Evolutionary conservation across 1,139 yeast genomes (phyloP).

Genomic region (Hyphopichia buzzinii): DNA sequence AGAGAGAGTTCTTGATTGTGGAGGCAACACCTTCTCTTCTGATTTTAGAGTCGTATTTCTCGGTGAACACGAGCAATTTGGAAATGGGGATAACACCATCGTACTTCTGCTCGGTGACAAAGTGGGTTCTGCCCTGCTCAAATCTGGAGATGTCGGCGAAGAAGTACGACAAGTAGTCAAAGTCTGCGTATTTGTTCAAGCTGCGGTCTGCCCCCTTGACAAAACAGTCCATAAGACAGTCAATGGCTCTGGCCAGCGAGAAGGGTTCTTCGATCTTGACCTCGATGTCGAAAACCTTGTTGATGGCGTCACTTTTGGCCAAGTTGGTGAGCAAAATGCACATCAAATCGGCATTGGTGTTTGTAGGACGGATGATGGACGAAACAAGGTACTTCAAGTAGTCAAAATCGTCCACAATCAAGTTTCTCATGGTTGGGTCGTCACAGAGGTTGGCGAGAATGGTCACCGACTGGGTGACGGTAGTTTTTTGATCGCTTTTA

Average conservation of each 20-base stretch:
- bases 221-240: slow-evolving; percentile 85
- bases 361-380: slow-evolving; percentile 54
- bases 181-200: slow-evolving; percentile 70
- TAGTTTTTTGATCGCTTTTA: slow-evolving; percentile 49
- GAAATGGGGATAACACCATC: slow-evolving; percentile 80
- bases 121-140: slow-evolving; percentile 70
- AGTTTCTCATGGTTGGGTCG: slow-evolving; percentile 57
- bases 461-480: slow-evolving; percentile 69
- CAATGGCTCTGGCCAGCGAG: slow-evolving; percentile 62
- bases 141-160: slow-evolving; percentile 86
- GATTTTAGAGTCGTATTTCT: slow-evolving; percentile 68
- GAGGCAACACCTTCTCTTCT: slow-evolving; percentile 94
- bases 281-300: slow-evolving; percentile 50
- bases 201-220: slow-evolving; percentile 79
- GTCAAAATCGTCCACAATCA: slow-evolving; percentile 62
- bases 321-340: slow-evolving; percentile 82
- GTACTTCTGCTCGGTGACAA: slow-evolving; percentile 66
- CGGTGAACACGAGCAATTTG: slow-evolving; percentile 80
- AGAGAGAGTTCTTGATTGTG: slow-evolving; percentile 84
- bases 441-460: slow-evolving; percentile 82
- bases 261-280: slow-evolving; percentile 39
- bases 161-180: slow-evolving; percentile 80
- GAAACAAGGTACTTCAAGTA: slow-evolving; percentile 56
- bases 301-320: slow-evolving; percentile 72
- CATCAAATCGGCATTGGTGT: slow-evolving; percentile 75